Conservation (phyloP, 192 early-diverging fungal genomes). For the Gryganskiella cystojenkinii region DNA sequence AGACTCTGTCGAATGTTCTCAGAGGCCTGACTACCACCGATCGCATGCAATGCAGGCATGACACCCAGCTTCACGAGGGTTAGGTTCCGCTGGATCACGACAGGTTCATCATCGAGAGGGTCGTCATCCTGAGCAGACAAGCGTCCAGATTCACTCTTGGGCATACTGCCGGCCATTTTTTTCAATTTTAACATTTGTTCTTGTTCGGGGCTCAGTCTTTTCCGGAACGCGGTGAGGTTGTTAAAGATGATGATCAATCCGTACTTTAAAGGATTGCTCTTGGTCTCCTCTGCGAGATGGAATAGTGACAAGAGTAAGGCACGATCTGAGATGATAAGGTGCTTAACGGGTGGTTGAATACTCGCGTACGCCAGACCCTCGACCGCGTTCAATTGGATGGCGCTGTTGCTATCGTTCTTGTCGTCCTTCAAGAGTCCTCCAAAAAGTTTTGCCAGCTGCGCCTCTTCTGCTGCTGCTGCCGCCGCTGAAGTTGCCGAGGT, state of each 20-base stretch:
- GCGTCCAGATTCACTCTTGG: conserved; percentile 46
- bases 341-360: conserved; percentile 75
- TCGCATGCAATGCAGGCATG: conserved; percentile 62
- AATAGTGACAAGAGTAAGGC: conserved; percentile 69
- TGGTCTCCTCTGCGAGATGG: conserved; percentile 56
- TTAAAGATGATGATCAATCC: conserved; percentile 78
- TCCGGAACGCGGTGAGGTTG: conserved; percentile 79
- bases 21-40: conserved; percentile 66
- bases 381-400: conserved; percentile 64
- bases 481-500: conserved; percentile 2
- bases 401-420: conserved; percentile 36
- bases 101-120: conserved; percentile 67
- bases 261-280: conserved; percentile 70
- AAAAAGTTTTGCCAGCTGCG: conserved; percentile 65
- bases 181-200: conserved; percentile 82
- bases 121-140: conserved; percentile 56
- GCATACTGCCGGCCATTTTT: conserved; percentile 61
- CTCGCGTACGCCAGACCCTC: conserved; percentile 90
- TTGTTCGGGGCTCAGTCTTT: conserved; percentile 80
- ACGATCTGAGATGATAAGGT: conserved; percentile 68
- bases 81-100: conserved; percentile 68
- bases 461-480: conserved; percentile 27
- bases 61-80: conserved; percentile 68
- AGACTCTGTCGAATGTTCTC: conserved; percentile 69
- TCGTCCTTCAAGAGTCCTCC: conserved; percentile 59